phyloP scores from a whole-genome alignment of 2,329 filamentous ascomycete species.

The Helicocarpus griseus region DNA sequence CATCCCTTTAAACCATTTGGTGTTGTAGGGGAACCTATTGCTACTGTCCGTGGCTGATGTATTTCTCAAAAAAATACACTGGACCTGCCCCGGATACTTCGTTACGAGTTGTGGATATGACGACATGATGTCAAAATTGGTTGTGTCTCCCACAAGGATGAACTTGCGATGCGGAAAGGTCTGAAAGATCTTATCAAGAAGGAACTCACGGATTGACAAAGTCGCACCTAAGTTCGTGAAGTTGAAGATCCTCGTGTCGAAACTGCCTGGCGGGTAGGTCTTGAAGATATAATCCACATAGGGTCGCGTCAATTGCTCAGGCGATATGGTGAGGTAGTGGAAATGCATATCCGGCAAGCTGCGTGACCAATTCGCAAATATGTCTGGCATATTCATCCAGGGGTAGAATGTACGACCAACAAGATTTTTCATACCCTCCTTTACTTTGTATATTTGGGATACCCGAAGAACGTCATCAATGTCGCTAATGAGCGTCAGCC shows the following conservation, averaged over 20 bases:
- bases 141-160: constrained; percentile 65
- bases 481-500: constrained; percentile 64
- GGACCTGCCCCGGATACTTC: constrained; percentile 60
- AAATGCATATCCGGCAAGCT: constrained; percentile 61
- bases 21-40: constrained; percentile 67
- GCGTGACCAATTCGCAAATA: constrained; percentile 67
- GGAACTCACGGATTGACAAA: constrained; percentile 57
- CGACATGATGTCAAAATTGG: constrained; percentile 67
- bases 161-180: constrained; percentile 69
- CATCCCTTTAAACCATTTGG: constrained; percentile 57
- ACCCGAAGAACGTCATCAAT: constrained; percentile 74
- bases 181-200: constrained; percentile 62
- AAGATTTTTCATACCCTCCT: constrained; percentile 64
- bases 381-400: constrained; percentile 72
- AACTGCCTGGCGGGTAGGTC: constrained; percentile 66
- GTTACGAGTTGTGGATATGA: constrained; percentile 49
- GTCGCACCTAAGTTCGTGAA: constrained; percentile 68
- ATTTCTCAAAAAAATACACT: constrained; percentile 70
- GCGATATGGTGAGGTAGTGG: constrained; percentile 73
- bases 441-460: constrained; percentile 69
- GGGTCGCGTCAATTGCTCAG: constrained; percentile 64
- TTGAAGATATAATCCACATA: constrained; percentile 72
- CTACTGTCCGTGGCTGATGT: constrained; percentile 57
- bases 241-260: constrained; percentile 69
- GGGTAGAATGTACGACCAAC: constrained; percentile 61